phyloP scores from a whole-genome alignment of 148 eudicot genomes.

The Rhododendron mucronatum region DNA sequence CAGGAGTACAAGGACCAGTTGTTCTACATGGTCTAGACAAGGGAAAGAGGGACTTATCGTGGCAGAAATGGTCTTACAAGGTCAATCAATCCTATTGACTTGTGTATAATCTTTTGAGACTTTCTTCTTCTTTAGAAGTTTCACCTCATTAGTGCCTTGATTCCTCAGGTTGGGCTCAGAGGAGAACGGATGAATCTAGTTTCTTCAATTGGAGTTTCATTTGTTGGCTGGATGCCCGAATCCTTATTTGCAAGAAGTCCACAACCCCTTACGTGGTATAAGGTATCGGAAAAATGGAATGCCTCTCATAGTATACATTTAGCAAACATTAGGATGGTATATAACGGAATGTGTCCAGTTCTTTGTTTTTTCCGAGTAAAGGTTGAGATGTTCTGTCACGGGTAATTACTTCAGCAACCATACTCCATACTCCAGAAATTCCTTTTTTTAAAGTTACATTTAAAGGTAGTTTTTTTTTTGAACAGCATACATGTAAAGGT shows the following conservation, averaged over 20 bases:
- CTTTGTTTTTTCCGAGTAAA: neutral
- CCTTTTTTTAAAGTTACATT: neutral
- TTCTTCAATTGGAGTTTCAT: conserved; percentile 47
- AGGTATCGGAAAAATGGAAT: conserved; percentile 40
- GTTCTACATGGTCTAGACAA: conserved; percentile 42
- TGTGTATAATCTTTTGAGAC: neutral
- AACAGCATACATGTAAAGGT: too few relatives aligned
- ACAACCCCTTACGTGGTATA: conserved; percentile 82
- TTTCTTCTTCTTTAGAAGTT: neutral
- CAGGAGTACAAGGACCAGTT: conserved; percentile 62
- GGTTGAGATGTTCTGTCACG: neutral
- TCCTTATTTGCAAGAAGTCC: conserved; percentile 39
- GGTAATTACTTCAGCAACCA: neutral
- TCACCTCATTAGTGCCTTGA: neutral
- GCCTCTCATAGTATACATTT: neutral
- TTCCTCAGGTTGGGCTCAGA: conserved; percentile 67
- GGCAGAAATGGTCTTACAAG: conserved; percentile 69
- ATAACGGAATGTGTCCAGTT: neutral
- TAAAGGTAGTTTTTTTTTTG: too few relatives aligned
- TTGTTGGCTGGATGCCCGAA: conserved; percentile 58
- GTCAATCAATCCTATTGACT: conserved; percentile 13
- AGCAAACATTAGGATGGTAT: neutral
- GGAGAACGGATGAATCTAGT: conserved; percentile 74
- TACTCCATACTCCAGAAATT: neutral
- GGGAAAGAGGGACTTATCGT: conserved; percentile 44